Evolutionary conservation across 1,284 basidiomycete species (phyloP), one percentile per base, ranked within the genome.

Genomic region (Neolentinus lepideus): DNA sequence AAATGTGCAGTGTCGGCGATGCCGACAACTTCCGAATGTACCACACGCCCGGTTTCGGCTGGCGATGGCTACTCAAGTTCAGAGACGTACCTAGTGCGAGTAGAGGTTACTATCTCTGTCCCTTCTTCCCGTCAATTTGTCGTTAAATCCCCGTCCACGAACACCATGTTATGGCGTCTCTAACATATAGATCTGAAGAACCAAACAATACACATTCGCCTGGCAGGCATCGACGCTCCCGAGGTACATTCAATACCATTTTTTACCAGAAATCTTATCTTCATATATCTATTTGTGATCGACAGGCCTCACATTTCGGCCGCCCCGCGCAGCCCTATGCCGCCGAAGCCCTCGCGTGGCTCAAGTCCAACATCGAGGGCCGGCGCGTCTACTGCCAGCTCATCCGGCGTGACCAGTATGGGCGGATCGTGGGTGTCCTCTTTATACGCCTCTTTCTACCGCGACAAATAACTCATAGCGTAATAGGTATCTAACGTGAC

Each of bases 181-280:
- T 19, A 4, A 6, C 6, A 46, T 21, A 8, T 59, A 90, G 90
- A 81, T 0, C 72, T 93, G 52, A 87, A 81, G 65, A 80, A 86
- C 59, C 73, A 90, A 62, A 95, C 92, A 0, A 75, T 96, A 19
- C 85, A 88, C 62, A 84, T 97, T 48, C 83, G 94, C 24, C 81
- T 96, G 51, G 90, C 89, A 9, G 94, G 90, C 0, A 83, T 93
- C 10, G 94, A 97, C 67, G 94, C 94, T 1, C 94, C 94, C 0
- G 94, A 96, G 75, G 89, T 88, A 61, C n/a, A 66, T 55, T n/a
- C 48, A 12, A 31, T 56, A 27, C n/a, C 25, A 4, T 51, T 29
- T 12, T 26, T 56, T 24, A 25, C 0, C 10, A 55, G 21, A 26
- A 3, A 22, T 19, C 24, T 11, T 47, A n/a, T 31, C 29, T 12